Base-by-base conservation (phyloP, 1,139 yeast genomes). In the Magnusiomyces fungicola region DNA sequence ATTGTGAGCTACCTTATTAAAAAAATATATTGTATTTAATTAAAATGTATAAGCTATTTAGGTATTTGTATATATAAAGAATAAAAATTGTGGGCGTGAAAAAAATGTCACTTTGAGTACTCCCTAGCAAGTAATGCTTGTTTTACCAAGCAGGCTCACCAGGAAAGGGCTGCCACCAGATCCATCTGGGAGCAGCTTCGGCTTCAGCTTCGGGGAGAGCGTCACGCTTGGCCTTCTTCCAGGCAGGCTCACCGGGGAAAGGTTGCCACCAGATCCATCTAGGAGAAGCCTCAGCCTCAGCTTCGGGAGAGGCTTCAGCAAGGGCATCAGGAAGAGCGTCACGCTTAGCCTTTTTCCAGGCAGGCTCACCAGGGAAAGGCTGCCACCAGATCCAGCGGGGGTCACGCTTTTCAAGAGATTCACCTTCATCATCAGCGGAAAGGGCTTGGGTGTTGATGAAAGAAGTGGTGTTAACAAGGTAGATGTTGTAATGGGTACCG, bases 161-260 rank as follows among this genome's bases (percentile, higher is more conserved):
- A n/a, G n/a, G n/a, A n/a, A n/a, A n/a, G n/a, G n/a, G n/a, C n/a
- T n/a, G n/a, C n/a, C n/a, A n/a, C n/a, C n/a, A n/a, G n/a, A n/a
- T n/a, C n/a, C n/a, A n/a, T n/a, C 30, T 12, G 12, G 30, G 30
- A 7, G 7, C 30, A 12, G 30, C 30, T 19, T 32, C 29, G 21
- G 43, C 32, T 7, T 39, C 43, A 24, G 43, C 43, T 39, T 39
- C 43, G 3, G 43, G 43, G 12, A 9, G 12, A 39, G 43, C 43
- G 12, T 39, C 43, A 12, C 43, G 29, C 21, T 38, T 24, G 30
- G 12, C 30, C 12, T 27, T 27, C 16, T 24, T 24, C 14, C 12
- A 39, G n/a, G 32, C 19, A 6, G 43, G 43, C 32, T 39, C 32
- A 16, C 33, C 43, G 7, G 10, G n/a, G 16, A 12, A 21, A 3